Conservation (phyloP, 805 yeast genomes). For the Candida adriatica region DNA sequence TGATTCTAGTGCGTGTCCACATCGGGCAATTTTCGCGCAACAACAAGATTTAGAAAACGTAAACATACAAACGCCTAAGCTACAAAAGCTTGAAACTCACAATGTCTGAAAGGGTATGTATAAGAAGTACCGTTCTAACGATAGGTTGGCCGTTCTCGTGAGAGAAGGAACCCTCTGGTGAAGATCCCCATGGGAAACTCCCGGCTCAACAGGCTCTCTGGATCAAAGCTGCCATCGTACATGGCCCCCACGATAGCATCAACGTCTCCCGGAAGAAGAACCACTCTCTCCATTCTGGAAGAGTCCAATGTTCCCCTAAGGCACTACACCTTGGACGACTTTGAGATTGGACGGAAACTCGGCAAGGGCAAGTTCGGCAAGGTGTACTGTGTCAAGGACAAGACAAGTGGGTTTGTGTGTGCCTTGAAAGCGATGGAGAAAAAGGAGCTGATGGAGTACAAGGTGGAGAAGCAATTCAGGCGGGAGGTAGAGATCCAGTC, state of each 20-base stretch:
- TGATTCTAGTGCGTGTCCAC: too few species aligned
- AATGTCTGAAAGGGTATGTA: too few species aligned
- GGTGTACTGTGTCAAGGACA: constrained; percentile 84
- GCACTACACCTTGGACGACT: constrained; percentile 47
- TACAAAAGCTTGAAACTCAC: too few species aligned
- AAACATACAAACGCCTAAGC: too few species aligned
- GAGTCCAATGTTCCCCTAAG: constrained; percentile 22
- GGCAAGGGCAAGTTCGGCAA: constrained; percentile 94
- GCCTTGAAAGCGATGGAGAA: constrained; percentile 92
- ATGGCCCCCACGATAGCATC: constrained; percentile 26
- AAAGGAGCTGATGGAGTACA: constrained; percentile 63
- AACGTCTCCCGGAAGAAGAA: constrained; percentile 14
- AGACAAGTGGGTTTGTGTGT: constrained; percentile 66
- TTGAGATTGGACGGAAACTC: constrained; percentile 78
- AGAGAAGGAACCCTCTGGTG: too few species aligned
- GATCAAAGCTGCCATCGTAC: constrained; percentile 22
- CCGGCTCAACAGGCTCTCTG: too few species aligned
- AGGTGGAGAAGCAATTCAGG: constrained; percentile 78
- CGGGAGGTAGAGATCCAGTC: constrained; percentile 92
- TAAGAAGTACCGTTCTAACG: too few species aligned
- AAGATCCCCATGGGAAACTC: too few species aligned
- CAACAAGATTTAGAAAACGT: too few species aligned
- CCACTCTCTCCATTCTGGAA: constrained; percentile 20
- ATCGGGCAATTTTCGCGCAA: too few species aligned
- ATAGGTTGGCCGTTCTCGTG: too few species aligned